phyloP scores from a whole-genome alignment of 768 basidiomycete species.

The Boletus insuetus region DNA sequence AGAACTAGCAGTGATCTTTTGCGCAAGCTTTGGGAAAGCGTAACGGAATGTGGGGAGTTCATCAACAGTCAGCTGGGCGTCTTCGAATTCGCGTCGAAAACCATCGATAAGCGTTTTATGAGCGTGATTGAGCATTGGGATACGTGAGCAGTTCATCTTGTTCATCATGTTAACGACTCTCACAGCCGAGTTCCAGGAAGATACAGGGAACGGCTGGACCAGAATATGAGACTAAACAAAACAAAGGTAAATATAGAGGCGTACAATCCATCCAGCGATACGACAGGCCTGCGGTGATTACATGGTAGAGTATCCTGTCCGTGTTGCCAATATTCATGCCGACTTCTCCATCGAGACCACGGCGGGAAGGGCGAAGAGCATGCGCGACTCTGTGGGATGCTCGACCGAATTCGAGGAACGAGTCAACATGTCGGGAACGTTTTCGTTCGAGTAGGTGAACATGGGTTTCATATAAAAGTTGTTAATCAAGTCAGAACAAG shows the following conservation, averaged over 20 bases:
- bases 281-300: constrained; percentile 34
- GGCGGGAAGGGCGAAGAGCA: constrained; percentile 34
- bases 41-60: constrained; percentile 20
- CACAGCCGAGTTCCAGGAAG: constrained; percentile 43
- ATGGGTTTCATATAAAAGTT: no score
- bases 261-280: constrained; percentile 37
- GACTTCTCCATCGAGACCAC: constrained; percentile 17
- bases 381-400: constrained; percentile 38
- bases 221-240: constrained; percentile 22
- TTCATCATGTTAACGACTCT: constrained; percentile 24
- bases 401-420: constrained; percentile 27
- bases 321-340: constrained; percentile 27
- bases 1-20: constrained; percentile 21
- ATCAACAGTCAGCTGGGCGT: constrained; percentile 4
- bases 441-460: constrained; percentile 16
- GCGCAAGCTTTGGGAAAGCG: constrained; percentile 41
- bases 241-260: constrained; percentile 27
- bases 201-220: constrained; percentile 36
- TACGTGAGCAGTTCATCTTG: constrained; percentile 16
- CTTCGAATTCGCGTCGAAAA: background rate
- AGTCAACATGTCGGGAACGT: constrained; percentile 6
- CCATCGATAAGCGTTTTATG: constrained; percentile 16
- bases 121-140: constrained; percentile 17
- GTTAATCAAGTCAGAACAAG: no score
- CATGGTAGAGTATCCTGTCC: constrained; percentile 36